Evolutionary conservation across 768 basidiomycete genomes (phyloP), one percentile per base, ranked within the genome.

Genomic region (Imleria badia): DNA sequence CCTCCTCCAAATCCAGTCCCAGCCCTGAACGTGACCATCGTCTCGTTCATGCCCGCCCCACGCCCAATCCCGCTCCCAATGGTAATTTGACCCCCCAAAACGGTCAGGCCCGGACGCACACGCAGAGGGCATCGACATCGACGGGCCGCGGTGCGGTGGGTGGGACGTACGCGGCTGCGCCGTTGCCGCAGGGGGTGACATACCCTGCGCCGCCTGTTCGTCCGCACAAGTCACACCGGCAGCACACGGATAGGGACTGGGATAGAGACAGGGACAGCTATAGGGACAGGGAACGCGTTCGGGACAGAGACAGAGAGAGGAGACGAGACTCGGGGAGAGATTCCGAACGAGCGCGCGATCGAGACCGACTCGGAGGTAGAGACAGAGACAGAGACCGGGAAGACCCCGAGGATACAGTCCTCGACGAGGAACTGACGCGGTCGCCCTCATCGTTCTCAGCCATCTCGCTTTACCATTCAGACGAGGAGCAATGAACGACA

Each of bases 401-500:
- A n/a, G n/a, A n/a, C n/a, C n/a, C n/a, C n/a, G n/a, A n/a, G n/a
- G n/a, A n/a, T n/a, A n/a, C n/a, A n/a, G 15, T 10, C 14, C 14
- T 40, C 17, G 55, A 55, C 1, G 62, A 56, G 22, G 63, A 55
- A 12, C 23, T 45, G 34, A 58, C 60, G 15, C 60, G 38, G 8
- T 70, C 69, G 35, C 70, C 69, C 6, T 68, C 68, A 13, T 52
- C 70, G n/a, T 58, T 71, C 0, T 53, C 54, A 14, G 70, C 70
- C 6, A 70, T 70, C 15, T 70, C 69, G 19, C 60, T 72, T 3
- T 72, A 72, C 2, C 67, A 67, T 57, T 66, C 66, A 1, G 66
- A 64, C 39, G 66, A 65, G 26, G 50, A 41, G 6, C 52, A n/a
- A n/a, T n/a, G n/a, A n/a, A n/a, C n/a, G n/a, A n/a, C n/a, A n/a